phyloP scores from a whole-genome alignment of 352 stramenopile genomes.

The Globisporangium nagaii region DNA sequence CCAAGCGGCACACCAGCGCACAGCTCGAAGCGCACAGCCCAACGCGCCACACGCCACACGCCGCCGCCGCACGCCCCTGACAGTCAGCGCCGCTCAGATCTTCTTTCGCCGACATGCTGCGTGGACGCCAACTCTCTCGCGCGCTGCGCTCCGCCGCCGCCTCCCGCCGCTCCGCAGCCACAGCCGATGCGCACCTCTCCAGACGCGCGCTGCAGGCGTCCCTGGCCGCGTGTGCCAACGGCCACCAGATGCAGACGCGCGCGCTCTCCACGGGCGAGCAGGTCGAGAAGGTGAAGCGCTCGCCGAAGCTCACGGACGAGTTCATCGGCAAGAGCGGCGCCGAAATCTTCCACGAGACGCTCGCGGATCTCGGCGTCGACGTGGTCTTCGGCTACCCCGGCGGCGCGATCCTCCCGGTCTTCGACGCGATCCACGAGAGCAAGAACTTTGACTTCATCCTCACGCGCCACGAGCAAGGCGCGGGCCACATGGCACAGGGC shows the following conservation, averaged over 20 bases:
- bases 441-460: constrained; percentile 80
- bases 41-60: no score
- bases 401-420: constrained; percentile 91
- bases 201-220: constrained; percentile 7
- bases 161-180: constrained; percentile 3
- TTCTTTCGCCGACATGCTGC: constrained; percentile 33
- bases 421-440: constrained; percentile 92
- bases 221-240: constrained; percentile 2
- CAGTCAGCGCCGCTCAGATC: no score
- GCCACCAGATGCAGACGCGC: constrained; percentile 17
- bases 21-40: background rate
- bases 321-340: constrained; percentile 90
- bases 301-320: constrained; percentile 66
- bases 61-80: no score
- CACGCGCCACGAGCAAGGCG: constrained; percentile 77
- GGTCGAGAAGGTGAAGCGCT: constrained; percentile 25
- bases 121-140: constrained; percentile 37
- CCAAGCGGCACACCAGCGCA: background rate
- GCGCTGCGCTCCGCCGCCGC: constrained; percentile 25
- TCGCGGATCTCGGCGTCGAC: constrained; percentile 87
- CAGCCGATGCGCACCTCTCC: background rate
- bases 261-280: constrained; percentile 30
- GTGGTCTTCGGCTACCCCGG: constrained; percentile 93
- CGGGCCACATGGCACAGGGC: constrained; percentile 83
- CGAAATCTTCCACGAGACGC: constrained; percentile 93